Evolutionary conservation across 2,329 filamentous ascomycete species (phyloP).

Genomic region (Sphaerulina musiva): DNA sequence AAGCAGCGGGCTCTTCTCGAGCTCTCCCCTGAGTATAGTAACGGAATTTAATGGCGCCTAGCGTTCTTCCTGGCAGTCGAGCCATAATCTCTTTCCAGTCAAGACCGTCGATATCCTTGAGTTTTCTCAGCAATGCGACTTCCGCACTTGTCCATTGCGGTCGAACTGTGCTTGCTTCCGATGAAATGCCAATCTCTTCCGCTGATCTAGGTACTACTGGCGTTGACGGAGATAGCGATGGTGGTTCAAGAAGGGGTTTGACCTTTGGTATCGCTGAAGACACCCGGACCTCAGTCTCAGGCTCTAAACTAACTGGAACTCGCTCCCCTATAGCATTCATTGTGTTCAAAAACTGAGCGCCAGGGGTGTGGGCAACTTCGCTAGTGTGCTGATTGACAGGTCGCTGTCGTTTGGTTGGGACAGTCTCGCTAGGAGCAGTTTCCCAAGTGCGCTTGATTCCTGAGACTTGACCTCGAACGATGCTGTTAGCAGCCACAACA

Average conservation of each 20-base stretch:
- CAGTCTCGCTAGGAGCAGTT: background rate
- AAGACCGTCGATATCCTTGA: constrained; percentile 36
- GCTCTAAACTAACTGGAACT: background rate
- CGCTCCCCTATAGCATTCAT: background rate
- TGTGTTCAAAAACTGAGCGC: background rate
- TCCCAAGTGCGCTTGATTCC: background rate
- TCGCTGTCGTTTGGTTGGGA: background rate
- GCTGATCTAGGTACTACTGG: background rate
- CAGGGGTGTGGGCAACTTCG: background rate
- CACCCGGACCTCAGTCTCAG: background rate
- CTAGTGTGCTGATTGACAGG: background rate
- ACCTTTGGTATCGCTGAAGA: background rate
- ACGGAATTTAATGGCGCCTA: constrained; percentile 24
- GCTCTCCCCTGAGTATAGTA: constrained; percentile 19
- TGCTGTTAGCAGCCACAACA: background rate
- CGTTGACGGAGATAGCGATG: background rate
- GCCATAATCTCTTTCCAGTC: constrained; percentile 34
- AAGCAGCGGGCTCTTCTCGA: background rate
- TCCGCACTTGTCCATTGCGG: constrained; percentile 21
- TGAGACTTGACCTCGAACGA: background rate
- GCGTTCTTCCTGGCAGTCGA: constrained; percentile 32
- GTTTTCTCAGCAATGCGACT: constrained; percentile 33
- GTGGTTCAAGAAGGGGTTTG: background rate
- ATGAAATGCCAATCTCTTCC: too few relatives aligned
- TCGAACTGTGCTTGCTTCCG: too few relatives aligned